Evolutionary conservation across 2,329 filamentous ascomycete species (phyloP), one percentile per base, ranked within the genome.

Genomic region (Clarireedia monteithiana): DNA sequence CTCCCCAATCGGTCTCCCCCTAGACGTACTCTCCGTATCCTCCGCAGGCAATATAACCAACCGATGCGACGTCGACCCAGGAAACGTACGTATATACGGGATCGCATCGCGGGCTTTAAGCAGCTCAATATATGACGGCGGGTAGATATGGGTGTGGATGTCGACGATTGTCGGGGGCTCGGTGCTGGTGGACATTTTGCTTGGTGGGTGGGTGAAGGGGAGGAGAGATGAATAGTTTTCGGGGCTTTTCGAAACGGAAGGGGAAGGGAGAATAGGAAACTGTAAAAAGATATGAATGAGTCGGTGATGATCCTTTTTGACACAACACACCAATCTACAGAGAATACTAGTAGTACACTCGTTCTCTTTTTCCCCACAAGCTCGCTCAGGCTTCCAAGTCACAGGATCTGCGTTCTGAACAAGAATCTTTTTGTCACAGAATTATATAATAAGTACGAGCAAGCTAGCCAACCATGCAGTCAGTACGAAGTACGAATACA

Each of bases 1-100:
- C 0, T 83, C 77, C 23, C 90, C 92, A 45, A 96, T 82, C 3
- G 91, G 91, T 3, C 91, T 84, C 39, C 91, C 91, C 2, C 88
- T 85, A 7, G 82, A 79, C 46, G 78, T 81, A 20, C 75, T 73
- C 2, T 77, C 69, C 24, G 78, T 71, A 67, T 84, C 77, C 62
- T 81, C 74, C 51, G 76, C 72, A 2, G 83, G 79, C 5, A 88
- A 75, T 55, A 88, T 83, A 59, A 88, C 82, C 56, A 89, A 80
- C 12, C 86, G 83, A 46, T 83, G 80, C 45, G 81, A 80, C 17
- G 74, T 68, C 24, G 73, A 72, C 44, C 70, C 80, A 57, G 75
- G 76, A 64, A 89, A 89, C 17, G 76, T 79, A 57, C 86, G 81
- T 57, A 91, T 83, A 58, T 91, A 81, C 36, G 88, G 88, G 59